Evolutionary conservation across 805 yeast species (phyloP).

Genomic region (Ogataea thermomethanolica): DNA sequence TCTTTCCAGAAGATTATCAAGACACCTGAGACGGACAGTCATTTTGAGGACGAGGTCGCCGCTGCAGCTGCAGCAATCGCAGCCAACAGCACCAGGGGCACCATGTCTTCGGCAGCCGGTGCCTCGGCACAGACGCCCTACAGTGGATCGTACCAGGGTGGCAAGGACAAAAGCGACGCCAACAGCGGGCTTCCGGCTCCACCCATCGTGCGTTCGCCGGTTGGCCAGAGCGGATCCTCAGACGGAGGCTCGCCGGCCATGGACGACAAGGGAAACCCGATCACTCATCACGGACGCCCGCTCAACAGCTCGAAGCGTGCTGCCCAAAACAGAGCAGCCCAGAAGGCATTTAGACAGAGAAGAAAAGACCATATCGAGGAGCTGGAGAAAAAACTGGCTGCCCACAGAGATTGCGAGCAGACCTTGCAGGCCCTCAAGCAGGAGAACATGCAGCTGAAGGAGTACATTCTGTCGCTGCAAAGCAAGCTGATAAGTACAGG

Average conservation of each 20-base stretch:
- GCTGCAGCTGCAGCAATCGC: conserved; percentile 37
- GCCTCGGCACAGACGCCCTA: background rate
- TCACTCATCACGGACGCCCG: conserved; percentile 35
- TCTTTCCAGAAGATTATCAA: conserved; percentile 21
- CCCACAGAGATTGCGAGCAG: conserved; percentile 58
- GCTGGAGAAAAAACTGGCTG: conserved; percentile 65
- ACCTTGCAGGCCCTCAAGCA: conserved; percentile 62
- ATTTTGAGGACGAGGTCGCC: conserved; percentile 19
- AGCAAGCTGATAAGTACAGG: conserved; percentile 48
- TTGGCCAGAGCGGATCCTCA: conserved; percentile 1
- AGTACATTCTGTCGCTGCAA: conserved; percentile 68
- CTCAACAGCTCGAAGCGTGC: conserved; percentile 76
- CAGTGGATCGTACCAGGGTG: conserved; percentile 6
- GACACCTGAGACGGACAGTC: conserved; percentile 5
- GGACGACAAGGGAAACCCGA: conserved; percentile 18
- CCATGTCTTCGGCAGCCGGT: too few relatives aligned
- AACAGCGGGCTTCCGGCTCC: conserved; percentile 16
- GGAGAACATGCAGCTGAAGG: conserved; percentile 70
- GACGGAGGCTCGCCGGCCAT: conserved; percentile 14
- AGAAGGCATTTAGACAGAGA: conserved; percentile 83
- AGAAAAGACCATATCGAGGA: conserved; percentile 80
- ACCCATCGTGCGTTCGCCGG: conserved; percentile 1
- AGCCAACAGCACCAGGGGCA: conserved; percentile 11
- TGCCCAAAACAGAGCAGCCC: conserved; percentile 88
- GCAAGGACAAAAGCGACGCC: conserved; percentile 3